A percentile compares a stretch with the other conserved stretches of the same genome.
Conservation (phyloP, 805 yeast genomes). For the Yamadazyma paraphyllophila region DNA sequence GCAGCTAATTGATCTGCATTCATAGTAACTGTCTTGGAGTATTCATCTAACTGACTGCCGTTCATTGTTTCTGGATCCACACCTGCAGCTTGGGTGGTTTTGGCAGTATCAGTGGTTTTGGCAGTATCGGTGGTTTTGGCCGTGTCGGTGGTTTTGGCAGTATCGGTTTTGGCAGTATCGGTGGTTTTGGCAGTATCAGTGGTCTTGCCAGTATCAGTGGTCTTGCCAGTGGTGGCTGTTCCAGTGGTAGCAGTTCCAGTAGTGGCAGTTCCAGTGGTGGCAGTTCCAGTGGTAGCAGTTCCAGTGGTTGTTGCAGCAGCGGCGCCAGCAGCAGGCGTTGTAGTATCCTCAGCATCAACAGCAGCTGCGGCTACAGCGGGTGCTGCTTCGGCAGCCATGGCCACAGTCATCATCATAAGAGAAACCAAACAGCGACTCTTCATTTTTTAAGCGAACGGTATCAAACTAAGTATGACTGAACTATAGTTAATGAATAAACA, state of each 20-base stretch:
- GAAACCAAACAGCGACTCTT: neutral
- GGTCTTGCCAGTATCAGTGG: slow-evolving; percentile 7
- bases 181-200: slow-evolving; percentile 11
- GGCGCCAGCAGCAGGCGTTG: slow-evolving; percentile 7
- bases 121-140: slow-evolving; percentile 9
- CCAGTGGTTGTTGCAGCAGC: slow-evolving; percentile 10
- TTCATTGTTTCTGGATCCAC: slow-evolving; percentile 9
- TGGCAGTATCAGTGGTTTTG: slow-evolving; percentile 12
- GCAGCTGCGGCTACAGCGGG: slow-evolving; percentile 10
- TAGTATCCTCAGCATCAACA: slow-evolving; percentile 10
- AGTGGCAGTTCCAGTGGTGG: slow-evolving; percentile 10
- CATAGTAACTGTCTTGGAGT: slow-evolving; percentile 14
- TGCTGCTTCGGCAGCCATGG: slow-evolving; percentile 5
- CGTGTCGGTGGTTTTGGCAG: slow-evolving; percentile 8
- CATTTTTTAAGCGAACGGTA: slow-evolving; percentile 1
- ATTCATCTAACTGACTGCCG: slow-evolving; percentile 7
- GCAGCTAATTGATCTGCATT: slow-evolving; percentile 12
- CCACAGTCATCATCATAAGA: slow-evolving; percentile 1
- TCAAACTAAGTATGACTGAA: neutral
- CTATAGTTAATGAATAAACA: neutral
- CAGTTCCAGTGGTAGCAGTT: slow-evolving; percentile 5
- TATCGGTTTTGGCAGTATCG: slow-evolving; percentile 1
- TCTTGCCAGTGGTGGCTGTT: slow-evolving; percentile 7
- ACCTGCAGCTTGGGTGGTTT: slow-evolving; percentile 16
- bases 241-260: slow-evolving; percentile 8